Percentiles rank a stretch among this genome's conserved stretches.
These are phyloP conservation scores for Spinellus fusiger DNA, from an alignment of 192 early-diverging fungal species.

Conservation along the genomic window DNA sequence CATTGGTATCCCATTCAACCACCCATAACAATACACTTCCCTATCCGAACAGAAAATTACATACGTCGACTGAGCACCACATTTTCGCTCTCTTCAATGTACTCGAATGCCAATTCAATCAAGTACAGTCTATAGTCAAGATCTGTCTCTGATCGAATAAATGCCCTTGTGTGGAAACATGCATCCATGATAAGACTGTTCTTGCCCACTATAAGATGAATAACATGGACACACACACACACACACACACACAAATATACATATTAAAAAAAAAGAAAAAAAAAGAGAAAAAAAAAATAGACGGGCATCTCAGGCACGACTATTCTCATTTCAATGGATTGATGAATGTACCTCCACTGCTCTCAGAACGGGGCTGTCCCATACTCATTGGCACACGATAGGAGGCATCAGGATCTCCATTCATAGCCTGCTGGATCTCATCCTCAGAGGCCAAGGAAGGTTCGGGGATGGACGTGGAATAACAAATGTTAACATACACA, in stretches of 20 bases:
- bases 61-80: slow-evolving; percentile 55
- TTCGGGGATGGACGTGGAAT: slow-evolving; percentile 46
- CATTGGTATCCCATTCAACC: no score
- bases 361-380: slow-evolving; percentile 41
- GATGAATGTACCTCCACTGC: neutral
- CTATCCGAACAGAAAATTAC: slow-evolving; percentile 5
- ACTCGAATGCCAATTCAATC: slow-evolving; percentile 58
- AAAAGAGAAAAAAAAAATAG: neutral
- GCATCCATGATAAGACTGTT: slow-evolving; percentile 60
- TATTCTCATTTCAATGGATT: neutral
- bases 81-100: slow-evolving; percentile 57
- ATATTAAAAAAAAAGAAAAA: neutral
- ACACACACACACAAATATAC: no score
- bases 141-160: slow-evolving; percentile 48
- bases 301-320: neutral
- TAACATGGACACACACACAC: no score
- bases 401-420: slow-evolving; percentile 48
- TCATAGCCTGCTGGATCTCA: slow-evolving; percentile 59
- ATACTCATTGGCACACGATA: slow-evolving; percentile 65
- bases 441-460: slow-evolving; percentile 48
- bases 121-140: slow-evolving; percentile 62
- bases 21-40: neutral
- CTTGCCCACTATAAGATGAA: slow-evolving; percentile 26
- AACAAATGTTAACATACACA: slow-evolving; percentile 65
- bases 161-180: slow-evolving; percentile 54